Percentiles rank a stretch among this genome's conserved stretches.
phyloP scores from a whole-genome alignment of 1,139 yeast genomes.

The Lodderomyces metapsilosis region DNA sequence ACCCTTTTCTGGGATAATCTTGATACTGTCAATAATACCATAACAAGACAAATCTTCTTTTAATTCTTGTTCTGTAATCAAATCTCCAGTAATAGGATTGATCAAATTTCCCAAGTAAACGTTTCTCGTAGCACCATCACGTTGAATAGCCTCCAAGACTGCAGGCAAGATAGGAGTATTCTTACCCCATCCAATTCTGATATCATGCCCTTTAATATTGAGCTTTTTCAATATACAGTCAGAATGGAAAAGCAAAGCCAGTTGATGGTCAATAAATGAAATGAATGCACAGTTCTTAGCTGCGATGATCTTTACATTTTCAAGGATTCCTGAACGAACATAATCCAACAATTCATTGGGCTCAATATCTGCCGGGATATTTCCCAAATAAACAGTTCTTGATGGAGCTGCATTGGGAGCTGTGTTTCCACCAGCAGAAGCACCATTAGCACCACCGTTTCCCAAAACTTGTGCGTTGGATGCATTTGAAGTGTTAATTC shows the following conservation, averaged over 20 bases:
- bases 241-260: conserved; percentile 59
- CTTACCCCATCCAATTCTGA: conserved; percentile 69
- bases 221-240: conserved; percentile 60
- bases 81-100: conserved; percentile 42
- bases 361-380: conserved; percentile 78
- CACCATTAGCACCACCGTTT: conserved; percentile 7
- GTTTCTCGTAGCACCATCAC: conserved; percentile 89
- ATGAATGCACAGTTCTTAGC: conserved; percentile 61
- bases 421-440: conserved; percentile 7
- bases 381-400: conserved; percentile 88
- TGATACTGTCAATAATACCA: conserved; percentile 58
- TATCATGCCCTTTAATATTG: conserved; percentile 55
- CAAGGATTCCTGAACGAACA: conserved; percentile 89
- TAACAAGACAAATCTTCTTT: conserved; percentile 48
- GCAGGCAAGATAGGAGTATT: conserved; percentile 65
- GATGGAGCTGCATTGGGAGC: conserved; percentile 54
- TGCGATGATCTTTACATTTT: conserved; percentile 60
- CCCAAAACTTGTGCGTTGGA: not conserved
- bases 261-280: conserved; percentile 60
- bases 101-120: conserved; percentile 79
- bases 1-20: conserved; percentile 56
- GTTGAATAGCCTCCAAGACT: conserved; percentile 70
- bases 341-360: conserved; percentile 83
- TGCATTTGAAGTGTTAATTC: not conserved
- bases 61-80: conserved; percentile 58